Evolutionary conservation across 2,329 filamentous ascomycete genomes (phyloP).

Genomic region (Pseudogymnoascus sp.): DNA sequence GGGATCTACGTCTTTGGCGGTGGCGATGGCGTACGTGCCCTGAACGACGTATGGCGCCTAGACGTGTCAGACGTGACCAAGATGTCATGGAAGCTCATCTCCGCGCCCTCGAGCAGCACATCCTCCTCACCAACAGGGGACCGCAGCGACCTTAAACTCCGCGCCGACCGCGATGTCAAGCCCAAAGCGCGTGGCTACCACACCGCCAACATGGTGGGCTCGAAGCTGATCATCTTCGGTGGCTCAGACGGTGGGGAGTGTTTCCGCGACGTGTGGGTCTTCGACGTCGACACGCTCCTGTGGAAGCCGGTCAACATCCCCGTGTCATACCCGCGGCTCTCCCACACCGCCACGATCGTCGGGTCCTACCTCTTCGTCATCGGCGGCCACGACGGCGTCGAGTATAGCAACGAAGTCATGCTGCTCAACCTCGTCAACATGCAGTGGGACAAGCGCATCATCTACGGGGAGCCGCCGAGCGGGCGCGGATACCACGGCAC

Average conservation of each 20-base stretch:
- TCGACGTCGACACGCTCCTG: conserved; percentile 53
- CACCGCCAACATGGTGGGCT: conserved; percentile 64
- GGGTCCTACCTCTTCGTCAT: conserved; percentile 64
- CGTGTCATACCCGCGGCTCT: conserved; percentile 52
- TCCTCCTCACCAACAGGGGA: conserved; percentile 11
- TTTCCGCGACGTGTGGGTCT: conserved; percentile 67
- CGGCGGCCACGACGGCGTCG: conserved; percentile 60
- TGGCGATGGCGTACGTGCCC: conserved; percentile 59
- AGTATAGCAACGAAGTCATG: conserved; percentile 62
- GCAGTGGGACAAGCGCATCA: conserved; percentile 61
- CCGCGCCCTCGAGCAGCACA: conserved; percentile 24
- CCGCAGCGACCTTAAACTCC: conserved; percentile 13
- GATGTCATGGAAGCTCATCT: conserved; percentile 62
- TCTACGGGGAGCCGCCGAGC: conserved; percentile 55
- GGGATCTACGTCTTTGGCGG: conserved; percentile 66
- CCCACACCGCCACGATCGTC: conserved; percentile 61
- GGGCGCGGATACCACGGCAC: conserved; percentile 60
- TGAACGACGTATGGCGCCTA: conserved; percentile 66
- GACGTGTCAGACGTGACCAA: conserved; percentile 55
- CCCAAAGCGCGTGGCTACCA: conserved; percentile 63
- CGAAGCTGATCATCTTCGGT: conserved; percentile 64
- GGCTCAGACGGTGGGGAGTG: conserved; percentile 64
- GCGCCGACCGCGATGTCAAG: conserved; percentile 30
- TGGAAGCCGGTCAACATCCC: conserved; percentile 55
- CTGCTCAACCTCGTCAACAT: conserved; percentile 63